Conservation (phyloP, 352 stramenopile genomes). For the Hyaloperonospora brassicae region DNA sequence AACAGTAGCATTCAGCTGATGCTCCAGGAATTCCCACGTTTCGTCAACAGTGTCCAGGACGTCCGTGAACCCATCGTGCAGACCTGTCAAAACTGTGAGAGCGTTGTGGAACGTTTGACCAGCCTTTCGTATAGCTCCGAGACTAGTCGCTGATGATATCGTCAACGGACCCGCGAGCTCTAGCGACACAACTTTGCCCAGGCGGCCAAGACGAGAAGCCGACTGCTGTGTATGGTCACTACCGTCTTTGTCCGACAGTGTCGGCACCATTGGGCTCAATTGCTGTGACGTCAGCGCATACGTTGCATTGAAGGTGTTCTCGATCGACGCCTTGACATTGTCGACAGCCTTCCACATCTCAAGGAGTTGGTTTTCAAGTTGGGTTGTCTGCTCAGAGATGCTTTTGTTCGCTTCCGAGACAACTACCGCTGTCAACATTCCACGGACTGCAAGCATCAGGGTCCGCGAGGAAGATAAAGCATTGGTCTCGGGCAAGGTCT, state of each 20-base stretch:
- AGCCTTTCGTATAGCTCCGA: constrained; percentile 23
- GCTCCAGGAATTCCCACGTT: constrained; percentile 23
- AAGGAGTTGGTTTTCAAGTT: constrained; percentile 21
- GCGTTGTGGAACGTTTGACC: constrained; percentile 25
- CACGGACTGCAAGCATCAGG: constrained; percentile 24
- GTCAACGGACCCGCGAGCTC: constrained; percentile 16
- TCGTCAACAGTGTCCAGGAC: constrained; percentile 22
- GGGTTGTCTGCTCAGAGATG: constrained; percentile 17
- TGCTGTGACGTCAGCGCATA: constrained; percentile 13
- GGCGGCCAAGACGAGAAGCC: constrained; percentile 20
- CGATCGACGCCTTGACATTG: constrained; percentile 19
- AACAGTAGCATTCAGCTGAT: constrained; percentile 24
- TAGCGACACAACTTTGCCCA: constrained; percentile 23
- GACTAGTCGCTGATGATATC: constrained; percentile 11
- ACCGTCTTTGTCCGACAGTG: constrained; percentile 17
- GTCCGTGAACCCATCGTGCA: constrained; percentile 26
- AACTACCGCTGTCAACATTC: constrained; percentile 23
- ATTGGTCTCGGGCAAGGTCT: constrained; percentile 14
- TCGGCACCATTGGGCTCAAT: constrained; percentile 21
- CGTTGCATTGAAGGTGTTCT: constrained; percentile 19
- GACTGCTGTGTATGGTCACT: constrained; percentile 22
- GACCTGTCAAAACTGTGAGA: constrained; percentile 20
- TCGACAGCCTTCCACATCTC: constrained; percentile 27
- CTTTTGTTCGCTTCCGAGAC: constrained; percentile 13
- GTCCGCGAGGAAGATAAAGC: constrained; percentile 19